These are phyloP conservation scores for Pichia phayaonensis DNA, from an alignment of 805 yeast species.

Conservation along the genomic window DNA sequence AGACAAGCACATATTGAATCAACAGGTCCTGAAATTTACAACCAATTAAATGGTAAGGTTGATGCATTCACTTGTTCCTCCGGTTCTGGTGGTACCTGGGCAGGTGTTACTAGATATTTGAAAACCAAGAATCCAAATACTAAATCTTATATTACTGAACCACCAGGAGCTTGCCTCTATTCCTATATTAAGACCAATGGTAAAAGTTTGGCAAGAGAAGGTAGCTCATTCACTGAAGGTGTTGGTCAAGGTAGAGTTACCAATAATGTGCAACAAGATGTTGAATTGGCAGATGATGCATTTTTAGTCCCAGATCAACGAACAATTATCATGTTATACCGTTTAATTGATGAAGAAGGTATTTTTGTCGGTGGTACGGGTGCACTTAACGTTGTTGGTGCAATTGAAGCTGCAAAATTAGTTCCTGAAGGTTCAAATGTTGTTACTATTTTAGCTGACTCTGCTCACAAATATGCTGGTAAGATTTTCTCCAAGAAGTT, in stretches of 20 bases:
- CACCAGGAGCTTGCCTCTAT: slow-evolving; percentile 86
- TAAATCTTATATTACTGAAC: slow-evolving; percentile 74
- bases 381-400: slow-evolving; percentile 87
- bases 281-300: slow-evolving; percentile 73
- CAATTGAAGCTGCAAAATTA: slow-evolving; percentile 62
- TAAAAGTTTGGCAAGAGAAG: slow-evolving; percentile 58
- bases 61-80: slow-evolving; percentile 88
- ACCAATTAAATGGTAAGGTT: slow-evolving; percentile 71
- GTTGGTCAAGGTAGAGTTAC: slow-evolving; percentile 95
- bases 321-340: slow-evolving; percentile 76
- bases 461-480: slow-evolving; percentile 84
- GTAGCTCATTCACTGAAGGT: slow-evolving; percentile 90
- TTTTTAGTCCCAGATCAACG: slow-evolving; percentile 70
- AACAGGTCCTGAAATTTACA: slow-evolving; percentile 92
- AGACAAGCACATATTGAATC: slow-evolving; percentile 85
- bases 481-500: slow-evolving; percentile 71
- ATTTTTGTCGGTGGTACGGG: slow-evolving; percentile 86
- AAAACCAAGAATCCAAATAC: slow-evolving; percentile 60
- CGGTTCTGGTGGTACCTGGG: slow-evolving; percentile 90
- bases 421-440: slow-evolving; percentile 76
- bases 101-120: slow-evolving; percentile 75
- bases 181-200: slow-evolving; percentile 70
- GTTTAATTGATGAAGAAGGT: slow-evolving; percentile 84
- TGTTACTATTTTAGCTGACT: slow-evolving; percentile 84
- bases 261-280: slow-evolving; percentile 66